These are phyloP conservation scores for Lactifluus hygrophoroides DNA, from an alignment of 768 basidiomycete genomes.

Conservation along the genomic window DNA sequence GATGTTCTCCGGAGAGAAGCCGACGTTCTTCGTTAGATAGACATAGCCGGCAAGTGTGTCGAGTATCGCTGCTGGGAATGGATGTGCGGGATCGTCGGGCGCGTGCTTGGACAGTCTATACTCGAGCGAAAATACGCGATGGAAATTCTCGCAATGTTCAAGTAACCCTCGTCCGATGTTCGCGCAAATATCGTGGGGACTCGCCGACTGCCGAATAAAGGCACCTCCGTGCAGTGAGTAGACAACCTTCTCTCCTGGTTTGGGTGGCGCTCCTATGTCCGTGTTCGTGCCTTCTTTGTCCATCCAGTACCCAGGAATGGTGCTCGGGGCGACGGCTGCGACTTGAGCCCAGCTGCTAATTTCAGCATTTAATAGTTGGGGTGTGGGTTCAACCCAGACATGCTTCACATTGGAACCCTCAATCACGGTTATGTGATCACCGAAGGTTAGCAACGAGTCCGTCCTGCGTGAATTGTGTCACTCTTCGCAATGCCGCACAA, in stretches of 20 bases:
- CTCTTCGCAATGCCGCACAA: not conserved
- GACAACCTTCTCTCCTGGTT: slow-evolving; percentile 47
- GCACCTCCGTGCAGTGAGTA: slow-evolving; percentile 59
- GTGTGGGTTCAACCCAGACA: slow-evolving; percentile 20
- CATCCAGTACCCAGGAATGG: slow-evolving; percentile 19
- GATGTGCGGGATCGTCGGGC: slow-evolving; percentile 33
- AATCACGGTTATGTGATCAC: slow-evolving; percentile 10
- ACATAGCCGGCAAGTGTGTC: slow-evolving; percentile 69
- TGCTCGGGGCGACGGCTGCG: slow-evolving; percentile 2
- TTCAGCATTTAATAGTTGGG: slow-evolving; percentile 11
- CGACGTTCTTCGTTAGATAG: slow-evolving; percentile 51
- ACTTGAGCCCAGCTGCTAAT: slow-evolving; percentile 8
- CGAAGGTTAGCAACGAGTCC: slow-evolving; percentile 6
- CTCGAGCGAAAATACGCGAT: slow-evolving; percentile 53
- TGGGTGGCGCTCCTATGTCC: slow-evolving; percentile 29
- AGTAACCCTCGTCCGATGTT: slow-evolving; percentile 35
- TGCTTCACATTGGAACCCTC: slow-evolving; percentile 13
- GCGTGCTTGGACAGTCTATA: slow-evolving; percentile 57
- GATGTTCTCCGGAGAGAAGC: slow-evolving; percentile 52
- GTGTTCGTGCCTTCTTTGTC: slow-evolving; percentile 3
- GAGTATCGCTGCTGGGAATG: slow-evolving; percentile 69
- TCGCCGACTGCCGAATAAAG: slow-evolving; percentile 45
- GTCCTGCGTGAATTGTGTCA: not conserved
- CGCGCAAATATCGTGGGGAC: slow-evolving; percentile 36
- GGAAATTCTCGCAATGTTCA: slow-evolving; percentile 28